A percentile compares a stretch with the other conserved stretches of the same genome.
These are phyloP conservation scores for Nephelium lappaceum DNA, from an alignment of 345 rosid genomes.

Conservation along the genomic window DNA sequence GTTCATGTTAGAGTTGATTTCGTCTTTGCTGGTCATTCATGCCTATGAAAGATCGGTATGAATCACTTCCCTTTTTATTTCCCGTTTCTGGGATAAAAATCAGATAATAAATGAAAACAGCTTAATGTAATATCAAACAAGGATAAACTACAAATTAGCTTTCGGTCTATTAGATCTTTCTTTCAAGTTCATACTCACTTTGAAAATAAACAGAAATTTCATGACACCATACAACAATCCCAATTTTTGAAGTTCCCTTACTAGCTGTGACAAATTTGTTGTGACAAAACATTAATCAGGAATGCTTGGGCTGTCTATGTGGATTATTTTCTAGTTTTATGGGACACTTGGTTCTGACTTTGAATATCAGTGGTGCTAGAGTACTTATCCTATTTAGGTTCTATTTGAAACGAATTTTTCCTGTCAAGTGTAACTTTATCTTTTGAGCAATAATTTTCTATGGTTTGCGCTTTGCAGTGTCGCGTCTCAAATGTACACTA, in stretches of 20 bases:
- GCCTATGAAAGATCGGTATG: slow-evolving; percentile 66
- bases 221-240: not conserved
- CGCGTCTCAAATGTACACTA: slow-evolving; percentile 55
- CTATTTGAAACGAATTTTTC: not conserved
- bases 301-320: too few relatives aligned
- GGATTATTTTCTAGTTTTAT: too few relatives aligned
- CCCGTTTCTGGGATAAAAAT: not conserved
- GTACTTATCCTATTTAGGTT: not conserved
- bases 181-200: too few relatives aligned
- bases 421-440: not conserved
- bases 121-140: not conserved
- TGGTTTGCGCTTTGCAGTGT: slow-evolving; percentile 28
- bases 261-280: not conserved
- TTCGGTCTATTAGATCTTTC: not conserved
- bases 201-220: too few relatives aligned
- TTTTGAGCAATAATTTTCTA: not conserved
- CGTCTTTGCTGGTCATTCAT: slow-evolving; percentile 60
- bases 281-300: too few relatives aligned
- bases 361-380: not conserved
- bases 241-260: too few relatives aligned
- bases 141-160: not conserved
- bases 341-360: not conserved
- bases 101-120: not conserved
- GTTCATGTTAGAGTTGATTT: slow-evolving; percentile 48
- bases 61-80: slow-evolving; percentile 14